Evolutionary conservation across 2,329 filamentous ascomycete species (phyloP).

Genomic region (Colletotrichum tropicicola): DNA sequence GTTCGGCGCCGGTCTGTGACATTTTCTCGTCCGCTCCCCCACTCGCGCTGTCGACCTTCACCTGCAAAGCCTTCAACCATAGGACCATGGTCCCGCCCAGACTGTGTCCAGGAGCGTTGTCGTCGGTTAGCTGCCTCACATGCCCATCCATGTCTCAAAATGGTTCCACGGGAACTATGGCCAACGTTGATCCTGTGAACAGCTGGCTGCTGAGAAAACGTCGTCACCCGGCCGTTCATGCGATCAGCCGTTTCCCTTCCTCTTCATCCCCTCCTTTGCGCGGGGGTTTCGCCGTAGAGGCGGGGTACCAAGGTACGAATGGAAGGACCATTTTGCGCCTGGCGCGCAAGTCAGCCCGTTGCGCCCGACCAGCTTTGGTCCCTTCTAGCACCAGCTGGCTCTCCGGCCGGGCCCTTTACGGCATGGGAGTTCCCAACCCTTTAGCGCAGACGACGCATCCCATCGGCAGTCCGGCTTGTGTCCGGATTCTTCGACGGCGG

Average conservation of each 20-base stretch:
- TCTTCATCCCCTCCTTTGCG: neutral
- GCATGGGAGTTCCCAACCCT: neutral
- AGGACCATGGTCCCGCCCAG: neutral
- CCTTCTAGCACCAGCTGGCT: neutral
- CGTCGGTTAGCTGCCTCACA: conserved; percentile 12
- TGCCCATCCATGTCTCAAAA: conserved; percentile 1
- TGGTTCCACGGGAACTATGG: conserved; percentile 2
- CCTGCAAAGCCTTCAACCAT: neutral
- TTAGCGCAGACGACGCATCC: neutral
- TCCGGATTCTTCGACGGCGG: conserved; percentile 7
- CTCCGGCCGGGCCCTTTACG: neutral
- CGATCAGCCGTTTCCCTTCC: conserved; percentile 9
- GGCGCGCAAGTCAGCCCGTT: neutral
- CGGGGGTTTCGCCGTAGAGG: neutral
- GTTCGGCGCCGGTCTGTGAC: neutral
- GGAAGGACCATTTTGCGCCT: neutral
- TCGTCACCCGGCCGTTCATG: conserved; percentile 15
- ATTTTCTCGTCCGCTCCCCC: neutral
- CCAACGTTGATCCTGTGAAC: neutral
- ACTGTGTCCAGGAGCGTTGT: neutral
- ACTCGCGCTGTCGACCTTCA: neutral
- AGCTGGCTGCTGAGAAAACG: neutral
- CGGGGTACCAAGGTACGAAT: neutral
- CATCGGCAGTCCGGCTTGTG: neutral
- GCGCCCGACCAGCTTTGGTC: neutral